Conservation (phyloP, 2,329 filamentous ascomycete genomes). For the Diaporthe humulicola region DNA sequence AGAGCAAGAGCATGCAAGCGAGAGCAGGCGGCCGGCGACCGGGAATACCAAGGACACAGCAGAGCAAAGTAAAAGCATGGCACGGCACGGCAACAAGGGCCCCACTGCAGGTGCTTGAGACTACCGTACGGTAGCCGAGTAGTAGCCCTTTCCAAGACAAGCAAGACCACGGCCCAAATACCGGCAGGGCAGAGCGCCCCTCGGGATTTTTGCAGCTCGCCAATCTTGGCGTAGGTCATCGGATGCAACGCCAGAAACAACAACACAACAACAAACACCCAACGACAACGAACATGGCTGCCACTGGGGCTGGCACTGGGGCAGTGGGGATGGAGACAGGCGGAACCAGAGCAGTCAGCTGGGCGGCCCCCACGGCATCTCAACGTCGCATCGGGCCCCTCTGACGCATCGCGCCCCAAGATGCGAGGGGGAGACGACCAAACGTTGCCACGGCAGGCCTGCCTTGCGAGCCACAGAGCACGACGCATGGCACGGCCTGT, state of each 20-base stretch:
- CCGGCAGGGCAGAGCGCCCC: constrained; percentile 20
- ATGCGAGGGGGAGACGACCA: background rate
- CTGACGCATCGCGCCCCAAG: constrained; percentile 21
- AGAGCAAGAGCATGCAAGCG: too few species aligned
- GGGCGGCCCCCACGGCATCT: constrained; percentile 3
- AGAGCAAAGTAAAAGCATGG: too few species aligned
- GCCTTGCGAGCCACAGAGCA: constrained; percentile 25
- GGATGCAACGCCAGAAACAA: constrained; percentile 10
- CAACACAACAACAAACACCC: background rate
- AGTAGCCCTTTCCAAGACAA: background rate
- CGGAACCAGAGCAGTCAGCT: background rate
- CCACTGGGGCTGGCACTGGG: background rate
- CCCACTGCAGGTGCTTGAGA: constrained; percentile 15
- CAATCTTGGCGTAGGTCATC: constrained; percentile 37
- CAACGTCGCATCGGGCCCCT: constrained; percentile 28
- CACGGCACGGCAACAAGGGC: constrained; percentile 7
- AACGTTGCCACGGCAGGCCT: background rate
- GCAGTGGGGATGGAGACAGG: background rate
- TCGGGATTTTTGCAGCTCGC: constrained; percentile 19
- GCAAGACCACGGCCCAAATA: constrained; percentile 18
- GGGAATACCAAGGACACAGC: constrained; percentile 17
- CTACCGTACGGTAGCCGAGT: too few species aligned
- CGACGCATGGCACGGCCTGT: constrained; percentile 15
- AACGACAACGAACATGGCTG: constrained; percentile 4
- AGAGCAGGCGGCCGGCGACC: background rate